phyloP scores from a whole-genome alignment of 2,329 filamentous ascomycete genomes.

The Beauveria asiatica region DNA sequence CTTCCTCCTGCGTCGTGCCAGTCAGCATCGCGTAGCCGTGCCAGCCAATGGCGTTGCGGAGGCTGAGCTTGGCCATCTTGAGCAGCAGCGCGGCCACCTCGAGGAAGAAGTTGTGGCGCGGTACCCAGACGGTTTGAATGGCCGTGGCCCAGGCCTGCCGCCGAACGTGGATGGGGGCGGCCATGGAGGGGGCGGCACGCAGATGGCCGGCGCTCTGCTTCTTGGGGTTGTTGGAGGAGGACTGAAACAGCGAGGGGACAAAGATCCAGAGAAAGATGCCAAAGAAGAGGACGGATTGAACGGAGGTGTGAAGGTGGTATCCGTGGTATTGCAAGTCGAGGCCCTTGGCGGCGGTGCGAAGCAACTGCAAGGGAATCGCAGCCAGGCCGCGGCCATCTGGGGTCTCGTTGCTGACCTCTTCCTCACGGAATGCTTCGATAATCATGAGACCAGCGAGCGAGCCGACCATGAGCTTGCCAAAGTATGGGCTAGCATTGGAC shows the following conservation, averaged over 20 bases:
- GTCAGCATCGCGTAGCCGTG: constrained; percentile 71
- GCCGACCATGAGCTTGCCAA: constrained; percentile 81
- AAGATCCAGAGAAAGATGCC: constrained; percentile 47
- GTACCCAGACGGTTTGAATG: constrained; percentile 87
- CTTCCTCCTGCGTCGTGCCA: constrained; percentile 74
- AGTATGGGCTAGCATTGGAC: constrained; percentile 46
- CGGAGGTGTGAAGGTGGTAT: constrained; percentile 43
- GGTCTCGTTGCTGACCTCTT: constrained; percentile 55
- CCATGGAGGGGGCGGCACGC: constrained; percentile 57
- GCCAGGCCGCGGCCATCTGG: constrained; percentile 59
- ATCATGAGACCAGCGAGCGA: constrained; percentile 90
- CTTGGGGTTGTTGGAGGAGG: constrained; percentile 40
- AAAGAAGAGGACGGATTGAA: constrained; percentile 45
- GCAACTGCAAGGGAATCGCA: constrained; percentile 51
- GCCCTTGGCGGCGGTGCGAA: constrained; percentile 39
- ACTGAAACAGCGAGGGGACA: constrained; percentile 43
- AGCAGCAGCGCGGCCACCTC: constrained; percentile 73
- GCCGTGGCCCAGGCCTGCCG: constrained; percentile 88
- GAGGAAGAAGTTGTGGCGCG: constrained; percentile 75
- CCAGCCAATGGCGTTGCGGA: constrained; percentile 69
- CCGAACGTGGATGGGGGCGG: constrained; percentile 76
- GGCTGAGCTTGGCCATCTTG: constrained; percentile 74
- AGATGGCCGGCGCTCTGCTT: constrained; percentile 36
- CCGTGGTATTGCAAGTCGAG: constrained; percentile 47
- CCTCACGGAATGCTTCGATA: constrained; percentile 65